These are phyloP conservation scores for Asterochloris sp. DNA, from an alignment of 139 green algal species.

Conservation along the genomic window DNA sequence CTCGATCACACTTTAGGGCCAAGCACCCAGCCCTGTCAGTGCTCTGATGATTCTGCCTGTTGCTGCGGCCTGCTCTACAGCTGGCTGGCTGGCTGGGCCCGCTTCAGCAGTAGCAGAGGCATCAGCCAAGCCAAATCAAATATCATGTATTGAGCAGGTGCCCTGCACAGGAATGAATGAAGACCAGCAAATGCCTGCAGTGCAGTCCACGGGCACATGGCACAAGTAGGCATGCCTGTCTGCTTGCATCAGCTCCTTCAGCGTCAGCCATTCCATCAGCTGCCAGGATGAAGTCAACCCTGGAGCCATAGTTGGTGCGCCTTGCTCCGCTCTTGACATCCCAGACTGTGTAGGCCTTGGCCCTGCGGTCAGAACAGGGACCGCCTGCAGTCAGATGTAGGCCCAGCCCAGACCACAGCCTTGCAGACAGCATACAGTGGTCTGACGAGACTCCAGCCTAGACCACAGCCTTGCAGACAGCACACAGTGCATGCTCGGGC, in stretches of 20 bases:
- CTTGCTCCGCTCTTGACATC: conserved; percentile 52
- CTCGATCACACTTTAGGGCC: not conserved
- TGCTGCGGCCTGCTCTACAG: not conserved
- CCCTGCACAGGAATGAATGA: no score
- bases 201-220: no score
- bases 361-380: not conserved
- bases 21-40: not conserved
- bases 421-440: not conserved
- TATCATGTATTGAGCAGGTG: no score
- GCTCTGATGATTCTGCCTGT: no score
- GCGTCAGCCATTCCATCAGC: conserved; percentile 21
- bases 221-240: no score
- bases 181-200: no score
- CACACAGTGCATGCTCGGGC: not conserved
- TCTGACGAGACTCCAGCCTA: no score
- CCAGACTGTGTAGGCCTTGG: conserved; percentile 78
- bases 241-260: not conserved
- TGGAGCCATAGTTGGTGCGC: conserved; percentile 65
- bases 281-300: conserved; percentile 73
- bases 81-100: not conserved
- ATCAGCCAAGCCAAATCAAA: no score
- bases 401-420: not conserved
- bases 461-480: not conserved
- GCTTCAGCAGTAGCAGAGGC: no score
- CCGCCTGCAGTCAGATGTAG: not conserved